Conservation (phyloP, 192 early-diverging fungal genomes). For the Bifiguratus adelaidae region DNA sequence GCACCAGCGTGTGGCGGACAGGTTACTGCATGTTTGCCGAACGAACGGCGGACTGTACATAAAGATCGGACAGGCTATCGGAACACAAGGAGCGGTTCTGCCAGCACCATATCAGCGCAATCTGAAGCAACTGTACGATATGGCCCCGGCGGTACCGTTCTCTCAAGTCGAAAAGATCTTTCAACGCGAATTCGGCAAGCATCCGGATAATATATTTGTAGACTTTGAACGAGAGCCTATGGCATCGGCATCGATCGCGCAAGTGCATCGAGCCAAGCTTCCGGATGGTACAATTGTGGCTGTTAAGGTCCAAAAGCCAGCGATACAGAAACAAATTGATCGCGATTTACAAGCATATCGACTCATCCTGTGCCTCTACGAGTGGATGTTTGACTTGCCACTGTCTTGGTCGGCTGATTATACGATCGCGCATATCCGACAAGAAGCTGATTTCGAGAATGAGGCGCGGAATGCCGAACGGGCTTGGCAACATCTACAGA, state of each 20-base stretch:
- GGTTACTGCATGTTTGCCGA: slow-evolving; percentile 66
- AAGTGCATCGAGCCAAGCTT: slow-evolving; percentile 78
- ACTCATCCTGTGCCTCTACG: slow-evolving; percentile 47
- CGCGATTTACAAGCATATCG: slow-evolving; percentile 70
- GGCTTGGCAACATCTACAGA: slow-evolving; percentile 35
- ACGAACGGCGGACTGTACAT: slow-evolving; percentile 86
- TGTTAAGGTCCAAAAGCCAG: slow-evolving; percentile 91
- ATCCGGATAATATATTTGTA: slow-evolving; percentile 53
- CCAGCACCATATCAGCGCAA: slow-evolving; percentile 45
- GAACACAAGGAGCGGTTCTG: slow-evolving; percentile 50
- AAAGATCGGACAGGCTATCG: slow-evolving; percentile 78
- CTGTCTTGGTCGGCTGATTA: slow-evolving; percentile 69
- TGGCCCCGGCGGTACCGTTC: slow-evolving; percentile 69
- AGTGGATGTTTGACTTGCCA: slow-evolving; percentile 75
- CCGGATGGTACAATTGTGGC: slow-evolving; percentile 64
- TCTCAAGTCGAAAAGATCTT: slow-evolving; percentile 54
- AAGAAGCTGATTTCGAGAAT: slow-evolving; percentile 84
- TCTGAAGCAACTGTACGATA: slow-evolving; percentile 65
- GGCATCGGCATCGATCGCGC: slow-evolving; percentile 89
- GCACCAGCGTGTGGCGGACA: slow-evolving; percentile 59
- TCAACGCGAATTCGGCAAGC: slow-evolving; percentile 44
- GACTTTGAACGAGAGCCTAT: slow-evolving; percentile 59
- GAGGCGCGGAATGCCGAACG: slow-evolving; percentile 73
- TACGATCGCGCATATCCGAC: slow-evolving; percentile 57
- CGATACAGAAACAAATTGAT: slow-evolving; percentile 71